Evolutionary conservation across 2,329 filamentous ascomycete genomes (phyloP).

Genomic region (Venturia nashicola): DNA sequence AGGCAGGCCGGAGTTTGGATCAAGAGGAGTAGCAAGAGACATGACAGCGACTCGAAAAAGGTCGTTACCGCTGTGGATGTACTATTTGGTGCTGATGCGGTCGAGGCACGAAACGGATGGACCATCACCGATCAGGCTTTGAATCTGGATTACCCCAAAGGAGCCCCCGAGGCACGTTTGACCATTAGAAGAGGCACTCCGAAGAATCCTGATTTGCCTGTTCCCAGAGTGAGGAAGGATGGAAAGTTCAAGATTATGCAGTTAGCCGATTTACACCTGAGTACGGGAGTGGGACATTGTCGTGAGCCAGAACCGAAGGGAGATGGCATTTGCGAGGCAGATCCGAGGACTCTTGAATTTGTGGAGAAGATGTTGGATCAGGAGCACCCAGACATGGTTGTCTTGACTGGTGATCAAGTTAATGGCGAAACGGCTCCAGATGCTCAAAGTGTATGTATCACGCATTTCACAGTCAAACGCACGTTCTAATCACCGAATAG

Average conservation of each 20-base stretch:
- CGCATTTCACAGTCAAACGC: conserved; percentile 2
- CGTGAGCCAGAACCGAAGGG: conserved; percentile 71
- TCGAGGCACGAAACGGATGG: conserved; percentile 83
- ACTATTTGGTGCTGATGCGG: conserved; percentile 80
- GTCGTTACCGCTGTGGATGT: conserved; percentile 75
- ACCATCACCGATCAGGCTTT: conserved; percentile 28
- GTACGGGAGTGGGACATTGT: conserved; percentile 76
- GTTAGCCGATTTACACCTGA: conserved; percentile 84
- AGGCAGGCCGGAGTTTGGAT: conserved; percentile 72
- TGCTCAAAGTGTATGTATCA: conserved; percentile 60
- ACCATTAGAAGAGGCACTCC: conserved; percentile 64
- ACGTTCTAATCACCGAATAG: conserved; percentile 16
- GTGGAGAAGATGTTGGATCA: conserved; percentile 73
- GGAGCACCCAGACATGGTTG: conserved; percentile 84
- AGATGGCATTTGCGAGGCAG: conserved; percentile 75
- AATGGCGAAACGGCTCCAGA: conserved; percentile 90
- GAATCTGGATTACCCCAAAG: conserved; percentile 51
- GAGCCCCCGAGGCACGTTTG: conserved; percentile 58
- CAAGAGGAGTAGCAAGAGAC: conserved; percentile 57
- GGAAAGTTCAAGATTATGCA: conserved; percentile 98
- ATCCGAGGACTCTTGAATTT: conserved; percentile 84
- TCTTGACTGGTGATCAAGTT: conserved; percentile 87
- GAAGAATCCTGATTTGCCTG: conserved; percentile 52
- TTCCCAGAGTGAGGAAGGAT: conserved; percentile 69
- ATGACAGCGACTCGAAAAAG: conserved; percentile 61